Evolutionary conservation across 768 basidiomycete species (phyloP).

Genomic region (Podaxis sp.): DNA sequence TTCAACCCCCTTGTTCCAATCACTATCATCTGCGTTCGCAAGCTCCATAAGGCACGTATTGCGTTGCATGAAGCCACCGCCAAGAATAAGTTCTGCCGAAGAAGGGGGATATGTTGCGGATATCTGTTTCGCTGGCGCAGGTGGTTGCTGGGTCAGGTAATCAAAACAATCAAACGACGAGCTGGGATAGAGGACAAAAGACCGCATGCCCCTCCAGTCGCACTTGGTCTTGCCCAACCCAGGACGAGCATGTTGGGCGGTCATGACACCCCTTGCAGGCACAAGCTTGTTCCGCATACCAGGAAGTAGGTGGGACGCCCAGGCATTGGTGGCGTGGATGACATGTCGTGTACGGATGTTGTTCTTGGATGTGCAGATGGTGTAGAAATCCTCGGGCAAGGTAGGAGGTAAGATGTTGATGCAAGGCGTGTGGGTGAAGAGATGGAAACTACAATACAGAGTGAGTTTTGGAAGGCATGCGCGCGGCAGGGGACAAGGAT

Average conservation of each 20-base stretch:
- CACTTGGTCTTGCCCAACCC: slow-evolving; percentile 18
- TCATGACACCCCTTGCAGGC: slow-evolving; percentile 58
- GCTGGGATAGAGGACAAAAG: slow-evolving; percentile 56
- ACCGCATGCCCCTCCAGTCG: slow-evolving; percentile 38
- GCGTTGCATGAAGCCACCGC: slow-evolving; percentile 48
- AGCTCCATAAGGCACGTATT: slow-evolving; percentile 27
- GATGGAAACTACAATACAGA: slow-evolving; percentile 39
- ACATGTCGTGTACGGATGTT: slow-evolving; percentile 54
- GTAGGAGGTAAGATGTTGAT: slow-evolving; percentile 35
- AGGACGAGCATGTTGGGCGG: slow-evolving; percentile 54
- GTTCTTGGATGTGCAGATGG: slow-evolving; percentile 60
- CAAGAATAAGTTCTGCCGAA: slow-evolving; percentile 57
- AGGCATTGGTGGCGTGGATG: slow-evolving; percentile 84
- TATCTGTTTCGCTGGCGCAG: slow-evolving; percentile 3
- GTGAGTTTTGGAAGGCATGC: slow-evolving; percentile 1
- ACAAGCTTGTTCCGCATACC: slow-evolving; percentile 59
- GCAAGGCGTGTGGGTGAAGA: slow-evolving; percentile 61
- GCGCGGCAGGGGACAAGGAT: slow-evolving; percentile 14
- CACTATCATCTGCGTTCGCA: slow-evolving; percentile 34
- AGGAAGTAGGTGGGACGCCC: slow-evolving; percentile 67
- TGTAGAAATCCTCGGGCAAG: slow-evolving; percentile 31
- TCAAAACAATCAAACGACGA: slow-evolving; percentile 42
- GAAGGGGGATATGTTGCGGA: slow-evolving; percentile 12
- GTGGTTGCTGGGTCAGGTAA: slow-evolving; percentile 62
- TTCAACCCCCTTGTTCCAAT: slow-evolving; percentile 22